Evolutionary conservation across 257 asterid genomes (phyloP).

Genomic region (Capsicum rhomboideum): DNA sequence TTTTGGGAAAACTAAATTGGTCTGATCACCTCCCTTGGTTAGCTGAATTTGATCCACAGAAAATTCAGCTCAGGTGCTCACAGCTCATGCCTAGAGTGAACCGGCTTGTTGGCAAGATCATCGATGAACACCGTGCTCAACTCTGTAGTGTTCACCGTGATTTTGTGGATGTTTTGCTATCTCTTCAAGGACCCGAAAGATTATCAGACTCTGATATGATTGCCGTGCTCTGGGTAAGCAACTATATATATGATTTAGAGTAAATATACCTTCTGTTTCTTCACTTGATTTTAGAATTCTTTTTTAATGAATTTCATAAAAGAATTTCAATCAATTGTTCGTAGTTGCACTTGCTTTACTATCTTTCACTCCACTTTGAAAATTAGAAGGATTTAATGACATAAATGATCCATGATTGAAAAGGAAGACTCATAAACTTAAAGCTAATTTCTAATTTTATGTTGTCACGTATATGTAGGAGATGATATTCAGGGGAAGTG

Average conservation of each 20-base stretch:
- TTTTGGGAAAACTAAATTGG: slow-evolving; percentile 57
- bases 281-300: too few species aligned
- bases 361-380: too few species aligned
- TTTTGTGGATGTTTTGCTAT: slow-evolving; percentile 20
- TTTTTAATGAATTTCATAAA: neutral
- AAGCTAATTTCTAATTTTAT: neutral
- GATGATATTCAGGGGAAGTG: slow-evolving; percentile 33
- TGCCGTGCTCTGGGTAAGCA: slow-evolving; percentile 22
- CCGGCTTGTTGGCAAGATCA: slow-evolving; percentile 31
- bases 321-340: neutral
- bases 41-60: slow-evolving; percentile 28
- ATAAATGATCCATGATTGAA: too few species aligned
- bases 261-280: neutral
- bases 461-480: slow-evolving; percentile 10
- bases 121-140: slow-evolving; percentile 22
- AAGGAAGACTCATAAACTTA: neutral
- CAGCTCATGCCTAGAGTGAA: slow-evolving; percentile 44
- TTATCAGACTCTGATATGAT: slow-evolving; percentile 15
- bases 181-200: neutral
- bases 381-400: neutral
- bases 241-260: neutral
- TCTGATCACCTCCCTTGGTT: slow-evolving; percentile 60
- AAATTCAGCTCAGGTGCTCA: slow-evolving; percentile 34
- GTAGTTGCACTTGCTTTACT: neutral
- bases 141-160: neutral